A percentile compares a stretch with the other conserved stretches of the same genome.
Conservation (phyloP, 306 rosid genomes). For the barrel medic (Medicago truncatula) region DNA sequence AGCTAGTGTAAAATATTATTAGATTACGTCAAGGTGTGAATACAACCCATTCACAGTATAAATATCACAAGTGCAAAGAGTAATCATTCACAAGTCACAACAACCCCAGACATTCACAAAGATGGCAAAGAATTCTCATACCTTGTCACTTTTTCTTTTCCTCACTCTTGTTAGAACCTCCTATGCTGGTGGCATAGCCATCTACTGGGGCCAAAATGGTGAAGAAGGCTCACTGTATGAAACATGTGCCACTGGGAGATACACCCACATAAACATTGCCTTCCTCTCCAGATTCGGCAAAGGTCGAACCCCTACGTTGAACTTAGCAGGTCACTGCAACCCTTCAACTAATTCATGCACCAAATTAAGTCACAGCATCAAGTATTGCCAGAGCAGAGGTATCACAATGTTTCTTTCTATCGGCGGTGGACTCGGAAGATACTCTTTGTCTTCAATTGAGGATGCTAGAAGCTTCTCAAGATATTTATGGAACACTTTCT, state of each 20-base stretch:
- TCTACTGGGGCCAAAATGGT: conserved; percentile 77
- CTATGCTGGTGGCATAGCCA: conserved; percentile 54
- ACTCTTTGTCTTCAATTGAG: conserved; percentile 54
- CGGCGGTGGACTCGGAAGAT: conserved; percentile 68
- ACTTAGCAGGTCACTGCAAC: conserved; percentile 77
- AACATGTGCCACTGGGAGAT: conserved; percentile 67
- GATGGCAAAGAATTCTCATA: conserved; percentile 27
- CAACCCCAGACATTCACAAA: neutral
- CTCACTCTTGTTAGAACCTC: conserved; percentile 38
- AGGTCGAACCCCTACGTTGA: conserved; percentile 58
- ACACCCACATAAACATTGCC: conserved; percentile 57
- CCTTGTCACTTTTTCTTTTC: conserved; percentile 7
- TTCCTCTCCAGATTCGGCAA: conserved; percentile 54
- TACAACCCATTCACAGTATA: conserved; percentile 30
- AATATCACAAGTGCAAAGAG: conserved; percentile 10
- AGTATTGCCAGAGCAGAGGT: conserved; percentile 59
- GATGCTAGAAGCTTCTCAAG: conserved; percentile 59
- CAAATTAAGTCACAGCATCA: conserved; percentile 49
- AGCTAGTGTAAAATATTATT: neutral
- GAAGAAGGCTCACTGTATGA: conserved; percentile 64
- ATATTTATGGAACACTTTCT: conserved; percentile 71
- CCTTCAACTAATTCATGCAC: conserved; percentile 54
- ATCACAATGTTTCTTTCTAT: conserved; percentile 71
- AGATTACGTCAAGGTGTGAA: neutral
- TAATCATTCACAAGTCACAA: conserved; percentile 26